These are phyloP conservation scores for Suhomyces canberraensis DNA, from an alignment of 805 yeast species.

Conservation along the genomic window DNA sequence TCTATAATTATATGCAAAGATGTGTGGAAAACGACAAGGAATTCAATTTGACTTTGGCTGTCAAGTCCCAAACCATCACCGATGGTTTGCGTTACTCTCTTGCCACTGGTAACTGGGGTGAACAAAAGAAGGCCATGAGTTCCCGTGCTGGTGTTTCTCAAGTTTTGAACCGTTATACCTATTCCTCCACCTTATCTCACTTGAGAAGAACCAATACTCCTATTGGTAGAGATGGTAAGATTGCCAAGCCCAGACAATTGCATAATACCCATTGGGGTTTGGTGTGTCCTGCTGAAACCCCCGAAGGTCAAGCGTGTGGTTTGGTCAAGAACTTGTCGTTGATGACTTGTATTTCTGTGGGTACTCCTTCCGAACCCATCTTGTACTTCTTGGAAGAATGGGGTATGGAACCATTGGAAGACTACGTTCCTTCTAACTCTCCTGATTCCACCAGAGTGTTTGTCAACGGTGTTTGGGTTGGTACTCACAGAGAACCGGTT, in stretches of 20 bases:
- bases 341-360: conserved; percentile 97
- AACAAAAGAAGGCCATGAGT: conserved; percentile 98
- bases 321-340: conserved; percentile 92
- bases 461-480: conserved; percentile 99
- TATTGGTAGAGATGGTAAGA: conserved; percentile 98
- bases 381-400: conserved; percentile 92
- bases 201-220: conserved; percentile 99
- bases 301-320: conserved; percentile 99
- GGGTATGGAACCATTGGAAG: conserved; percentile 99
- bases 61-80: conserved; percentile 93
- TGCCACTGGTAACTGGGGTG: conserved; percentile 99
- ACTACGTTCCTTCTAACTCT: conserved; percentile 87
- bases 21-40: conserved; percentile 98
- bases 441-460: conserved; percentile 92
- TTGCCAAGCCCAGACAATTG: conserved; percentile 97
- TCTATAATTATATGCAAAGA: conserved; percentile 97
- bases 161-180: conserved; percentile 95
- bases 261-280: conserved; percentile 99
- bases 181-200: conserved; percentile 97
- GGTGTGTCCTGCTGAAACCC: conserved; percentile 99
- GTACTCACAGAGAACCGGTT: conserved; percentile 97
- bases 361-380: conserved; percentile 95
- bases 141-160: conserved; percentile 99
- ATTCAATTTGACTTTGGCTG: conserved; percentile 93
- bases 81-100: conserved; percentile 95